Evolutionary conservation across 2,329 filamentous ascomycete genomes (phyloP).

Genomic region (Colletotrichum sp.): DNA sequence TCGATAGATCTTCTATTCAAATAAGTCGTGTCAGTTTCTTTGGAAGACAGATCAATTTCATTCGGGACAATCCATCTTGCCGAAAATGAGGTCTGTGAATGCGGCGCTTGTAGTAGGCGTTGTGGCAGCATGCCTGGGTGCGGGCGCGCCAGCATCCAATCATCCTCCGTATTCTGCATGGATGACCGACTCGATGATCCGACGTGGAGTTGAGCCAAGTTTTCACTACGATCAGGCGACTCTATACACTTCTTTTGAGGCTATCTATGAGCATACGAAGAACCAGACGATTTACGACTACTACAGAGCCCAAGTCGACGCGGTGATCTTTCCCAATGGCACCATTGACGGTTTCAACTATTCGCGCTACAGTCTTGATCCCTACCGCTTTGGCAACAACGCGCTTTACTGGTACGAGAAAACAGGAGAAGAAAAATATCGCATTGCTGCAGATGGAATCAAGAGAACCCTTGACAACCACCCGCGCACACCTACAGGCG

Average conservation of each 20-base stretch:
- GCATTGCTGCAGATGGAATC: conserved; percentile 50
- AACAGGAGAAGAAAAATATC: conserved; percentile 52
- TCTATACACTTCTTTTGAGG: conserved; percentile 51
- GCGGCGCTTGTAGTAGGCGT: background rate
- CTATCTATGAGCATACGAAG: conserved; percentile 45
- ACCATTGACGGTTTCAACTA: conserved; percentile 51
- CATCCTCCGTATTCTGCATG: conserved; percentile 30
- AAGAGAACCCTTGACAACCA: conserved; percentile 51
- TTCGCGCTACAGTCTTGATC: conserved; percentile 53
- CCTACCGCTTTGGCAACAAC: conserved; percentile 59
- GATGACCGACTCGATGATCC: conserved; percentile 54
- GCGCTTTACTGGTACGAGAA: conserved; percentile 54
- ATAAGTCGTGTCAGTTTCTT: background rate
- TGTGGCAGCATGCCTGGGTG: background rate
- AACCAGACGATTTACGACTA: conserved; percentile 48
- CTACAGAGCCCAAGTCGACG: conserved; percentile 50
- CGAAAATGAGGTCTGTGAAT: background rate
- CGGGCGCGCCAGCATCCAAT: background rate
- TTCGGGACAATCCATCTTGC: background rate
- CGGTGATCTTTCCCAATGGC: conserved; percentile 51
- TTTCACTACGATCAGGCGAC: conserved; percentile 49
- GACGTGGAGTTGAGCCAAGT: conserved; percentile 40
- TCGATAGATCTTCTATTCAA: background rate
- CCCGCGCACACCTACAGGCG: conserved; percentile 53
- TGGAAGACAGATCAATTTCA: background rate